These are phyloP conservation scores for Picea glauca DNA, from an alignment of 75 land plant genomes.

Conservation along the genomic window DNA sequence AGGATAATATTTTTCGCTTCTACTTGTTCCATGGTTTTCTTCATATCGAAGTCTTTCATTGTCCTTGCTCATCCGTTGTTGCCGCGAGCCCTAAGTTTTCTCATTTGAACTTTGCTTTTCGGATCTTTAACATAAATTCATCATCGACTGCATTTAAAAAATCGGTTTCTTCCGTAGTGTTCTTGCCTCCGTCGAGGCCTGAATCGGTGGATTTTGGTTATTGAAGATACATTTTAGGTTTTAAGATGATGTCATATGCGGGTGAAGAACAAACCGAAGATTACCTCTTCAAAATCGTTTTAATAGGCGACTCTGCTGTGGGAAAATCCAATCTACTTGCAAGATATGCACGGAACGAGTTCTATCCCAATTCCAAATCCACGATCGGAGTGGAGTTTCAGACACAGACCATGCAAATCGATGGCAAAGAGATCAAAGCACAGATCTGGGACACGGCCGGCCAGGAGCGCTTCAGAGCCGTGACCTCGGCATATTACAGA, in stretches of 20 bases:
- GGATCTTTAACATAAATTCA: neutral
- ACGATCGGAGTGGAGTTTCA: conserved; percentile 89
- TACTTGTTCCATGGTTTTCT: no score
- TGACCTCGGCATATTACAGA: conserved; percentile 83
- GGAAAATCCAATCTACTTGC: conserved; percentile 78
- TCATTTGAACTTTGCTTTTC: neutral
- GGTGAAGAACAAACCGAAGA: conserved; percentile 60
- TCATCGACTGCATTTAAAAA: neutral
- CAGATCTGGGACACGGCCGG: conserved; percentile 95
- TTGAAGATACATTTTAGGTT: no score
- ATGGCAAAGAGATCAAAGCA: conserved; percentile 80
- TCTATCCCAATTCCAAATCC: conserved; percentile 73
- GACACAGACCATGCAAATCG: conserved; percentile 74
- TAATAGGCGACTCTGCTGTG: conserved; percentile 79
- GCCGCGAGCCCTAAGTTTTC: neutral
- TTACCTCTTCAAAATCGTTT: conserved; percentile 75
- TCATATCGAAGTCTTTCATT: no score
- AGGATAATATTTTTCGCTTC: no score
- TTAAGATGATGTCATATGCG: conserved; percentile 41
- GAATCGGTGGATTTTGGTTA: no score
- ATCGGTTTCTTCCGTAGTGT: neutral
- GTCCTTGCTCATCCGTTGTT: neutral
- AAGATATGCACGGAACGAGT: conserved; percentile 66
- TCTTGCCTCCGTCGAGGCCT: neutral
- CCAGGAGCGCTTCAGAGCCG: conserved; percentile 85